A percentile compares a stretch with the other conserved stretches of the same genome.
Conservation (phyloP, 805 yeast species). For the Lachancea waltii region DNA sequence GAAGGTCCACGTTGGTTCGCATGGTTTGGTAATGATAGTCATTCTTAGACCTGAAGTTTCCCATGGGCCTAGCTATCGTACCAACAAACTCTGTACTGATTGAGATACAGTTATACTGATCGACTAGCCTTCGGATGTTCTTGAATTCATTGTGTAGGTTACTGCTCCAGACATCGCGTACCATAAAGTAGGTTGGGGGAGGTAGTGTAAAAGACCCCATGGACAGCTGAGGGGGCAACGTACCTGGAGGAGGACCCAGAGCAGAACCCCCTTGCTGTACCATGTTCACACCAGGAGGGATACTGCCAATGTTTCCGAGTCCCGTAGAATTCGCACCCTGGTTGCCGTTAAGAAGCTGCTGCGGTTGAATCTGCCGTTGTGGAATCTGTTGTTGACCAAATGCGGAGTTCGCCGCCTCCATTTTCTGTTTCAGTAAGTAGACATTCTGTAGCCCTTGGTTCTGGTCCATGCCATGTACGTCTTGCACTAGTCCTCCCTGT, state of each 20-base stretch:
- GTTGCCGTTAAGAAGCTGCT: slow-evolving; percentile 12
- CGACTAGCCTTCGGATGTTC: slow-evolving; percentile 51
- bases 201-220: slow-evolving; percentile 18
- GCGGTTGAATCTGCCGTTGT: slow-evolving; percentile 14
- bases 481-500: slow-evolving; percentile 16
- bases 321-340: slow-evolving; percentile 10
- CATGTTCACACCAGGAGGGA: slow-evolving; percentile 26
- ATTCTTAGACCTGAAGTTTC: slow-evolving; percentile 78
- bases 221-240: slow-evolving; percentile 8
- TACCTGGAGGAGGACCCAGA: slow-evolving; percentile 8
- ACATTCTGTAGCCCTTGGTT: slow-evolving; percentile 20
- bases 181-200: slow-evolving; percentile 36
- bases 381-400: slow-evolving; percentile 17
- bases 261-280: slow-evolving; percentile 23
- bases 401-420: slow-evolving; percentile 18
- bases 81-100: slow-evolving; percentile 95
- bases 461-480: slow-evolving; percentile 13
- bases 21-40: slow-evolving; percentile 96
- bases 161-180: slow-evolving; percentile 68
- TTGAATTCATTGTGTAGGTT: slow-evolving; percentile 64
- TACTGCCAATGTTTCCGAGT: slow-evolving; percentile 12
- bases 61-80: slow-evolving; percentile 91
- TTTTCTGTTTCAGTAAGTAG: slow-evolving; percentile 26
- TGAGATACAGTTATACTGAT: slow-evolving; percentile 49
- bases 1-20: slow-evolving; percentile 81